These are phyloP conservation scores for Pythium diclinum DNA, from an alignment of 352 stramenopile genomes.

Conservation along the genomic window DNA sequence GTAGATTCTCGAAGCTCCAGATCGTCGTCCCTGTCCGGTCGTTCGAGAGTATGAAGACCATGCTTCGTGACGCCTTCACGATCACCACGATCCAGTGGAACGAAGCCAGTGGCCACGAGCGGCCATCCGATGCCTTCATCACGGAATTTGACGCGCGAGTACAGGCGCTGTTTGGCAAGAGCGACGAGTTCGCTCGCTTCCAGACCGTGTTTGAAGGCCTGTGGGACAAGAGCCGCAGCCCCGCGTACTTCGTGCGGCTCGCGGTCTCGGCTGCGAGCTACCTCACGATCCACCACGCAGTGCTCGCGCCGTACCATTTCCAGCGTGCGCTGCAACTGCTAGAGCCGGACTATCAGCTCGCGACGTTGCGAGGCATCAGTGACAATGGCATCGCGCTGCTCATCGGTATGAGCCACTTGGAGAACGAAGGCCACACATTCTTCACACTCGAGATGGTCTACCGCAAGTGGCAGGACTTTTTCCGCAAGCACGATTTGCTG, in stretches of 20 bases:
- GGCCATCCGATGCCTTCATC: constrained; percentile 34
- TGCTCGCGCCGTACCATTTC: constrained; percentile 49
- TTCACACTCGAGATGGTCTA: constrained; percentile 88
- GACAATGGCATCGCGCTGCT: constrained; percentile 70
- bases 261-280: constrained; percentile 46
- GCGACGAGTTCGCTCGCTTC: constrained; percentile 37
- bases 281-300: constrained; percentile 35
- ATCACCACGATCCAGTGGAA: constrained; percentile 38
- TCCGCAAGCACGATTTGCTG: constrained; percentile 71
- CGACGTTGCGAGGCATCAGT: constrained; percentile 59
- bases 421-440: constrained; percentile 56
- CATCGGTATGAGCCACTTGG: constrained; percentile 75
- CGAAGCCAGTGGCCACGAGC: constrained; percentile 11
- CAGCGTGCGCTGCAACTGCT: constrained; percentile 49
- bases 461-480: constrained; percentile 73
- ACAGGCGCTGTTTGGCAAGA: constrained; percentile 32
- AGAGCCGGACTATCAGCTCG: constrained; percentile 72
- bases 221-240: constrained; percentile 68
- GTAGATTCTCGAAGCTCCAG: constrained; percentile 79
- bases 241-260: constrained; percentile 64
- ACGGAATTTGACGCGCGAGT: constrained; percentile 42
- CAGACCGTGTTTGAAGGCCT: constrained; percentile 60
- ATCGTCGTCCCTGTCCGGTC: constrained; percentile 62
- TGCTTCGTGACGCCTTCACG: constrained; percentile 42
- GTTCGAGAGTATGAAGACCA: constrained; percentile 48